These are phyloP conservation scores for Bruguiera parviflora DNA, from an alignment of 345 rosid genomes.

Conservation along the genomic window DNA sequence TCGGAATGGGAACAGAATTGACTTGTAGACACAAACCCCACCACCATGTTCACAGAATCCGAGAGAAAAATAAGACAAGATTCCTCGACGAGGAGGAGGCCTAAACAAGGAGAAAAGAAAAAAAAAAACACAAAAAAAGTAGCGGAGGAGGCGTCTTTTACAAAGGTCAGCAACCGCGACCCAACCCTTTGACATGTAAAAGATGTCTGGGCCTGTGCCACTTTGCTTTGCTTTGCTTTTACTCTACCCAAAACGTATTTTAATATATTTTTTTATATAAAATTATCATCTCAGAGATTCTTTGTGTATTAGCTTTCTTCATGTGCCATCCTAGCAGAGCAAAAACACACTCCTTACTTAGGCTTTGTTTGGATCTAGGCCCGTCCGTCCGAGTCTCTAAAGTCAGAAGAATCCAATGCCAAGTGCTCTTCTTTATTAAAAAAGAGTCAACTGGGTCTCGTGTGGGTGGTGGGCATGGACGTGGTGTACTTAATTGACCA, in stretches of 20 bases:
- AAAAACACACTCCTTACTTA: background rate
- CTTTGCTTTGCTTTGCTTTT: constrained; percentile 18
- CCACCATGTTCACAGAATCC: constrained; percentile 17
- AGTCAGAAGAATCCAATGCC: constrained; percentile 11
- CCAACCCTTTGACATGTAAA: constrained; percentile 31
- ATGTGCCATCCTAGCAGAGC: constrained; percentile 3
- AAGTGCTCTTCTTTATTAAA: background rate
- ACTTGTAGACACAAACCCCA: constrained; percentile 39
- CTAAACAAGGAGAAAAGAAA: constrained; percentile 1
- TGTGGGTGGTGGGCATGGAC: constrained; percentile 3
- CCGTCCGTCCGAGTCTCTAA: too few relatives aligned
- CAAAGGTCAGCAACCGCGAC: constrained; percentile 41
- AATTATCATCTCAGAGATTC: background rate
- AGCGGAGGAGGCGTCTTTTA: constrained; percentile 24
- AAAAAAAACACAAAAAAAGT: too few relatives aligned
- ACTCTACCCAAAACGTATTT: constrained; percentile 16
- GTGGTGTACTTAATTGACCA: background rate
- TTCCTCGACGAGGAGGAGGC: constrained; percentile 63
- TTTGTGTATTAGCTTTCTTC: constrained; percentile 39
- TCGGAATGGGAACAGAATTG: constrained; percentile 35
- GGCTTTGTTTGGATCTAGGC: constrained; percentile 19
- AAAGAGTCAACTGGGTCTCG: constrained; percentile 18
- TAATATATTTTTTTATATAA: background rate
- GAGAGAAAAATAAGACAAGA: constrained; percentile 28
- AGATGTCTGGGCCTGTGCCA: background rate